Conservation (phyloP, 1,284 basidiomycete genomes). For the Cryptococcus depauperatus region DNA sequence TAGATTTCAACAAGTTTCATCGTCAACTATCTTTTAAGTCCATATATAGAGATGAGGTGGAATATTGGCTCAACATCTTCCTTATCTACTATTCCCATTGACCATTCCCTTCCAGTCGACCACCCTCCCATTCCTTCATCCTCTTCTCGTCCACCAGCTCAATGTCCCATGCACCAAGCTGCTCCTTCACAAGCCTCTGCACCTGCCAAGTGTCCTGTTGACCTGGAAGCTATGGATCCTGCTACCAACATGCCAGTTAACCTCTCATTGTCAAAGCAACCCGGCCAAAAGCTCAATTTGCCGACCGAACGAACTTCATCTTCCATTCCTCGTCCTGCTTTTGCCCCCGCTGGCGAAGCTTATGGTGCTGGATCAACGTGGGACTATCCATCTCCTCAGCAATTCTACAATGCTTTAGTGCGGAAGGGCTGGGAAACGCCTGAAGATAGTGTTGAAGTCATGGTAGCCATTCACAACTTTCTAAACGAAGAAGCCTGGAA, state of each 20-base stretch:
- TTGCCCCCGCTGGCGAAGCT: conserved; percentile 30
- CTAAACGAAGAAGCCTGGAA: conserved; percentile 95
- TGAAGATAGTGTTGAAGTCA: conserved; percentile 89
- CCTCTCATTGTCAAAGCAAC: conserved; percentile 49
- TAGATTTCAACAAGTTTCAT: too few relatives aligned
- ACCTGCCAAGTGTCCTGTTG: conserved; percentile 39
- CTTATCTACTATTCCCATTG: neutral
- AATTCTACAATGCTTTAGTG: conserved; percentile 96
- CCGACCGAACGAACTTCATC: conserved; percentile 70
- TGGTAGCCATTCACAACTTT: conserved; percentile 98
- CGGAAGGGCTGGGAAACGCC: conserved; percentile 97
- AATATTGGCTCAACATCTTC: conserved; percentile 25
- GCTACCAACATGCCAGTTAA: conserved; percentile 82
- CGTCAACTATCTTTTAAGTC: too few relatives aligned
- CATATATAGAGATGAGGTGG: too few relatives aligned
- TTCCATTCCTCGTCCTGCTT: conserved; percentile 69
- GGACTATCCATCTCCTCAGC: conserved; percentile 98
- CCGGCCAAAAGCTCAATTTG: conserved; percentile 49
- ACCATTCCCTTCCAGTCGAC: conserved; percentile 10
- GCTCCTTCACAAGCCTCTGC: conserved; percentile 8
- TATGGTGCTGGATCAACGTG: conserved; percentile 50
- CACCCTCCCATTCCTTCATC: conserved; percentile 12
- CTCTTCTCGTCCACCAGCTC: conserved; percentile 20
- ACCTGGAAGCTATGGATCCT: conserved; percentile 55
- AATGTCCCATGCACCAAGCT: conserved; percentile 30